Evolutionary conservation across 2,329 filamentous ascomycete species (phyloP), one percentile per base, ranked within the genome.

Genomic region (Aspergillus viridinutans): DNA sequence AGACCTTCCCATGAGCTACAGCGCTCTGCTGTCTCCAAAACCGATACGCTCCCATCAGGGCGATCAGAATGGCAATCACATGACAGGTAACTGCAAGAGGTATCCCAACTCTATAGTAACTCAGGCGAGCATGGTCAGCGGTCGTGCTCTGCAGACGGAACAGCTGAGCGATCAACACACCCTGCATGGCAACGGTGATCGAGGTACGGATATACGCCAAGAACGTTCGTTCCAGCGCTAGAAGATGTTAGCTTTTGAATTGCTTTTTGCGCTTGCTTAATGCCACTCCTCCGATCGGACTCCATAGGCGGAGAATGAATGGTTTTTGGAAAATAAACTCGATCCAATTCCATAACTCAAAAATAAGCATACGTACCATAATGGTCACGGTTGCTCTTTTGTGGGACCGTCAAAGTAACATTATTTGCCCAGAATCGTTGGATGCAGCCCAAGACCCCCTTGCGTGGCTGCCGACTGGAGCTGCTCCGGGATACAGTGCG

Each of bases 351-450:
- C 14, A 35, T 23, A 38, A 21, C 17, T 45, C 25, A 28, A 20
- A 52, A 45, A 55, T n/a, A 48, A 17, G 53, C 10, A 57, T 14
- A 64, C 67, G 55, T 60, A 77, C 75, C 75, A 54, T 73, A 74
- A 63, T 77, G 71, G 62, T 77, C 75, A 3, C 75, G 68, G 61
- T 76, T 76, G 26, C 67, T 72, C 57, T 74, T 74, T 52, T 75
- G 72, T 10, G 72, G 61, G 14, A 77, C 74, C 0, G 68, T 72
- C 59, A 76, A 49, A 4, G 66, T 68, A 7, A 77, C 69, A 61
- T 76, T 57, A n/a, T 74, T 96, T 87, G 61, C 88, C 90, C 74
- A 99, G 94, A 45, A 97, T 83, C 67, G 93, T 85, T 56, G 85
- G 78, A 76, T 92, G 90, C 63, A 84, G 81, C 26, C 86, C 84